A percentile compares a stretch with the other conserved stretches of the same genome.
These are phyloP conservation scores for Periconia digitata DNA, from an alignment of 2,329 filamentous ascomycete genomes.

Conservation along the genomic window DNA sequence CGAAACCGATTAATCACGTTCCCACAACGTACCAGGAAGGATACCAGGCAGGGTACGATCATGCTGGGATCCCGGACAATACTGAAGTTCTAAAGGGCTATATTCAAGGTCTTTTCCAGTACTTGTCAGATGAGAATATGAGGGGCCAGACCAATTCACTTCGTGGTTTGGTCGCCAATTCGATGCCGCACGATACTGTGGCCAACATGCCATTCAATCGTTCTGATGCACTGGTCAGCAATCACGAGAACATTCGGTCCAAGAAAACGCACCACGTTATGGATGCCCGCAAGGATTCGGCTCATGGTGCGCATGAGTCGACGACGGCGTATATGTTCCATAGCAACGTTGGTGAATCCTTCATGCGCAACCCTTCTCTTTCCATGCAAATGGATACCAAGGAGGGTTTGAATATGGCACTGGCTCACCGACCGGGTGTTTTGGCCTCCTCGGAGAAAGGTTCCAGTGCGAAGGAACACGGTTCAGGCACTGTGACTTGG, in stretches of 20 bases:
- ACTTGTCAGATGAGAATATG: slow-evolving; percentile 30
- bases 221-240: slow-evolving; percentile 9
- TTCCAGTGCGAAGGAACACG: slow-evolving; percentile 10
- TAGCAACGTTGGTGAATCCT: slow-evolving; percentile 15
- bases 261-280: slow-evolving; percentile 10
- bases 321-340: slow-evolving; percentile 12
- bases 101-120: slow-evolving; percentile 33
- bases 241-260: slow-evolving; percentile 31
- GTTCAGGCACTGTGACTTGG: slow-evolving; percentile 19
- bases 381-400: slow-evolving; percentile 15
- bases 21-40: slow-evolving; percentile 42
- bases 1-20: slow-evolving; percentile 21
- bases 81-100: slow-evolving; percentile 38
- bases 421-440: slow-evolving; percentile 11
- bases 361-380: slow-evolving; percentile 14
- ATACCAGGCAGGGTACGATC: slow-evolving; percentile 41
- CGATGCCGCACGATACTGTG: slow-evolving; percentile 31
- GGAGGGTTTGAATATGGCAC: slow-evolving; percentile 14
- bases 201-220: slow-evolving; percentile 28
- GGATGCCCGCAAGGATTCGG: slow-evolving; percentile 15
- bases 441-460: slow-evolving; percentile 15
- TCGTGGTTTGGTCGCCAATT: slow-evolving; percentile 25
- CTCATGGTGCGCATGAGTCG: slow-evolving; percentile 14
- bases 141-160: slow-evolving; percentile 24
- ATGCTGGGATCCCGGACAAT: slow-evolving; percentile 34